These are phyloP conservation scores for Fusarium algeriense DNA, from an alignment of 2,329 filamentous ascomycete species.

Conservation along the genomic window DNA sequence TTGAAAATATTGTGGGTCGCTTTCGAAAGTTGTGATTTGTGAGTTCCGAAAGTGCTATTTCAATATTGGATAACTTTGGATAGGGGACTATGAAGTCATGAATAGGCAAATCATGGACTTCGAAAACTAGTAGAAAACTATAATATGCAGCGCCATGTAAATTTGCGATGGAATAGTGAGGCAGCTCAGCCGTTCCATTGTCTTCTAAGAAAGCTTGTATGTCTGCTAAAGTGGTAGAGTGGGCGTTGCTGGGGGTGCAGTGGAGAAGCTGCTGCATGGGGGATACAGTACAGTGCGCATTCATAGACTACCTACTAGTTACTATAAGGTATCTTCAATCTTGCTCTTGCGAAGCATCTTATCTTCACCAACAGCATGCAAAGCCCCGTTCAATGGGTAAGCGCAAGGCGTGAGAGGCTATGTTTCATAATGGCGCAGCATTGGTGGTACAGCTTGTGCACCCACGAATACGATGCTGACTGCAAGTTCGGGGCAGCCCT, in stretches of 20 bases:
- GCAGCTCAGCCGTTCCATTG: not conserved
- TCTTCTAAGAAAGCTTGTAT: not conserved
- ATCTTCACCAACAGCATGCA: conserved; percentile 16
- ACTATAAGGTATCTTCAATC: not conserved
- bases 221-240: not conserved
- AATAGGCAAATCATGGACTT: not conserved
- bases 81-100: not conserved
- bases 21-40: not conserved
- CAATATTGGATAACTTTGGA: too few relatives aligned
- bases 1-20: conserved; percentile 20
- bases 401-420: conserved; percentile 1
- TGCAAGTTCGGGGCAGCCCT: conserved; percentile 26
- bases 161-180: conserved; percentile 2
- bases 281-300: conserved; percentile 26
- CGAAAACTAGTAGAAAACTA: not conserved
- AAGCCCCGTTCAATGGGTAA: conserved; percentile 25
- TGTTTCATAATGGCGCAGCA: conserved; percentile 28
- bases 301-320: too few relatives aligned
- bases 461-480: conserved; percentile 42
- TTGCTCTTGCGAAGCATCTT: not conserved
- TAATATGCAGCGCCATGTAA: not conserved
- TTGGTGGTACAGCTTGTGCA: conserved; percentile 32
- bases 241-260: conserved; percentile 31
- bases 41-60: not conserved
- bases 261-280: conserved; percentile 8